Evolutionary conservation across 164 flowering plant genomes (phyloP), one percentile per base, ranked within the genome.

Genomic region (Echeveria elegans): DNA sequence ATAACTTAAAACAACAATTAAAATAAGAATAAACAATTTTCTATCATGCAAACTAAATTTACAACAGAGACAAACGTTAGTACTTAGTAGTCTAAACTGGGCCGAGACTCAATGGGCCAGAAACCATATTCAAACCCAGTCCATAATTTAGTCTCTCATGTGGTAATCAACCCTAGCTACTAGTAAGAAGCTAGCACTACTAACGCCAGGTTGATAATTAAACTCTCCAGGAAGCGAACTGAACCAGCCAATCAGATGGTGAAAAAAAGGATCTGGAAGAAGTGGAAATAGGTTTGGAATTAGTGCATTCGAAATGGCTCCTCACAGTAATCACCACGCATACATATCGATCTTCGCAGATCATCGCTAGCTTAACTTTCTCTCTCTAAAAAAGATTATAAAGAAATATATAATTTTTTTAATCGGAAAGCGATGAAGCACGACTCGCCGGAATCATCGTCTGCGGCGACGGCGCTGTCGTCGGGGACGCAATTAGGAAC

Each of bases 41-140:
- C n/a, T n/a, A n/a, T n/a, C n/a, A n/a, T n/a, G n/a, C n/a, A n/a
- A n/a, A n/a, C n/a, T n/a, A n/a, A n/a, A n/a, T n/a, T 31, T 74
- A 78, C 16, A 82, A 74, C 82, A 83, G n/a, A n/a, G n/a, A n/a
- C n/a, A n/a, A n/a, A n/a, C n/a, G n/a, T n/a, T n/a, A n/a, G n/a
- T n/a, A 82, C 66, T 74, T 75, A n/a, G 66, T 77, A 71, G 8
- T 78, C 77, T 23, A 11, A 53, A 53, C 59, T 12, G 30, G 30
- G 59, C 59, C 16, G 30, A 8, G 59, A 24, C 29, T 15, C 59
- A 45, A 12, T 18, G 18, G 11, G 24, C 26, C 58, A 23, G 10
- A 4, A 10, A 8, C 24, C 58, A 50, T n/a, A 5, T 21, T 50
- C 24, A n/a, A 18, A 50, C 6, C 24, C 28, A 50, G 24, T 11